Conservation (phyloP, 345 rosid genomes). For the Bruguiera sexangula region DNA sequence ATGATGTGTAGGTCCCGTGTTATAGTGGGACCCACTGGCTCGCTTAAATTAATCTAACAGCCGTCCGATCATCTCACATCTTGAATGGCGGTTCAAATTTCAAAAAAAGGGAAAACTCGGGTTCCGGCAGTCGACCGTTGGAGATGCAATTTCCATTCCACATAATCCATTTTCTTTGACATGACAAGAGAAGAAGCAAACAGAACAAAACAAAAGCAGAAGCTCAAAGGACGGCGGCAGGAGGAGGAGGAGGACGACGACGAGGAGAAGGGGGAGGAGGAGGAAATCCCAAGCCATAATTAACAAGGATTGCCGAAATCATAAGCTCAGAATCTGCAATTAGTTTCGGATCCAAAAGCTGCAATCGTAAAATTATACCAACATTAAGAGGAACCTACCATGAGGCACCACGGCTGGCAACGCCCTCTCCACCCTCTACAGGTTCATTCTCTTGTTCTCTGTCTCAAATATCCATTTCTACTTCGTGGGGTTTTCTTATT, state of each 20-base stretch:
- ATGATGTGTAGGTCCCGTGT: too few relatives aligned
- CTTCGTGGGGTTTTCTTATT: not conserved
- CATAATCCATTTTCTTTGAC: not conserved
- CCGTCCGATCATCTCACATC: slow-evolving; percentile 15
- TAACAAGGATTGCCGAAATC: slow-evolving; percentile 11
- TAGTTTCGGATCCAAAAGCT: not conserved
- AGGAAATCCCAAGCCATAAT: not conserved
- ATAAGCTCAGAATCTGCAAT: not conserved
- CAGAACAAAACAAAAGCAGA: not conserved
- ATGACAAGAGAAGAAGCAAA: not conserved
- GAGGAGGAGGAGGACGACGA: too few relatives aligned
- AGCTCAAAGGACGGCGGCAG: not conserved
- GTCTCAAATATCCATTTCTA: not conserved
- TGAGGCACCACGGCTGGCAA: slow-evolving; percentile 97
- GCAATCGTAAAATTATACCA: not conserved
- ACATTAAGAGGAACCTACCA: slow-evolving; percentile 6
- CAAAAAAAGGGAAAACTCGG: slow-evolving; percentile 12
- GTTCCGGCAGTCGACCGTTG: slow-evolving; percentile 36
- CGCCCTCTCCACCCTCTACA: slow-evolving; percentile 82
- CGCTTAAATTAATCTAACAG: not conserved
- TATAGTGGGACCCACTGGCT: slow-evolving; percentile 2
- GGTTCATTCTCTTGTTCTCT: slow-evolving; percentile 30
- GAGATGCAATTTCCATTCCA: not conserved
- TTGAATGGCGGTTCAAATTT: slow-evolving; percentile 38
- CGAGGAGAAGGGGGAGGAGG: too few relatives aligned